phyloP scores from a whole-genome alignment of 2,329 filamentous ascomycete genomes.

The Westerdykella aurantiaca region DNA sequence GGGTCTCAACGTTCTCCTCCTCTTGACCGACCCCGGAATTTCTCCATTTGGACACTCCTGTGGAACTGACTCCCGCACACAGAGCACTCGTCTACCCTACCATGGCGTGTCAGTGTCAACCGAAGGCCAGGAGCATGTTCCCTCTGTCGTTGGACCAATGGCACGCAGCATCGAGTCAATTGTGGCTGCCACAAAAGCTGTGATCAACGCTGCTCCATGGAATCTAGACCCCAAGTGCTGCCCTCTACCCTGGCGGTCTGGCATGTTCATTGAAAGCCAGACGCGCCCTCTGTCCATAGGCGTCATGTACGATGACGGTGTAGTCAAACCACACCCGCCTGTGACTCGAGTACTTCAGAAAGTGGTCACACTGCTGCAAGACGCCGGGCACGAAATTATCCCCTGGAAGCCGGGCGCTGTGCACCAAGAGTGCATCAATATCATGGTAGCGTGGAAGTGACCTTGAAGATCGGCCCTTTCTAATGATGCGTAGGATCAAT shows the following conservation, averaged over 20 bases:
- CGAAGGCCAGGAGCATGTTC: constrained; percentile 59
- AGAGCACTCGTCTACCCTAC: constrained; percentile 56
- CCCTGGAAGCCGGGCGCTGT: constrained; percentile 47
- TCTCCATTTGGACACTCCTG: neutral
- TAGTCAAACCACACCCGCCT: constrained; percentile 52
- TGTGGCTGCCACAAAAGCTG: constrained; percentile 43
- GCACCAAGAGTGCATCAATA: constrained; percentile 51
- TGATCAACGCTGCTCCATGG: constrained; percentile 50
- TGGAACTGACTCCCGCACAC: neutral
- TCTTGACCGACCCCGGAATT: constrained; percentile 15
- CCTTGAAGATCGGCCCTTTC: neutral
- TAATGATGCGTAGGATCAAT: constrained; percentile 47
- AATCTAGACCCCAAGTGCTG: constrained; percentile 49
- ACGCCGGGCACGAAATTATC: constrained; percentile 51
- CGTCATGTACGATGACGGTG: constrained; percentile 48
- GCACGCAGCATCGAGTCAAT: constrained; percentile 49
- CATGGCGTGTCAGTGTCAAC: constrained; percentile 55
- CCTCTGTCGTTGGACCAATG: constrained; percentile 58
- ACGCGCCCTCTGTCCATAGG: constrained; percentile 47
- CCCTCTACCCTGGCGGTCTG: constrained; percentile 51
- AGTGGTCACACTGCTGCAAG: constrained; percentile 36
- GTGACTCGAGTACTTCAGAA: constrained; percentile 43
- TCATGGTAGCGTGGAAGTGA: constrained; percentile 41
- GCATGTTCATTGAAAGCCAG: constrained; percentile 38
- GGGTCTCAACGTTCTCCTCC: constrained; percentile 25